Percentiles rank a stretch among this genome's conserved stretches.
These are phyloP conservation scores for Pleurotus citrinopileatus DNA, from an alignment of 768 basidiomycete genomes.

Conservation along the genomic window DNA sequence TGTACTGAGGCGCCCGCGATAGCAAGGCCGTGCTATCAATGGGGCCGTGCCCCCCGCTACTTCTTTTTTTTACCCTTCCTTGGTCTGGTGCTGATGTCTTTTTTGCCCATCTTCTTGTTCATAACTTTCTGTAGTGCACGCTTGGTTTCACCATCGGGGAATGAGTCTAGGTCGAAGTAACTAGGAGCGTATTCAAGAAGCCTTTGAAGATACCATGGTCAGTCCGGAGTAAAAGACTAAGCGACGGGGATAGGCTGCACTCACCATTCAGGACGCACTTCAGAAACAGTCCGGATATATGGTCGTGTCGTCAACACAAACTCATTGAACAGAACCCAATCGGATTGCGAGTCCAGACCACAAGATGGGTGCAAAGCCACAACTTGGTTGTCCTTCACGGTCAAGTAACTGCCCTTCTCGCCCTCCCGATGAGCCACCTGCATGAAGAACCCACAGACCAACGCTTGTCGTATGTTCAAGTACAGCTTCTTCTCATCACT, in stretches of 20 bases:
- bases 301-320: slow-evolving; percentile 88
- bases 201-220: slow-evolving; percentile 30
- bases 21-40: too few species aligned
- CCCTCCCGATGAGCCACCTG: slow-evolving; percentile 95
- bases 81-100: too few species aligned
- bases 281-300: slow-evolving; percentile 91
- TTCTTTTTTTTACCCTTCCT: too few species aligned
- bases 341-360: slow-evolving; percentile 81
- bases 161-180: slow-evolving; percentile 69
- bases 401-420: slow-evolving; percentile 83
- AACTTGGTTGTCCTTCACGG: slow-evolving; percentile 91
- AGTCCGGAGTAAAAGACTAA: neutral
- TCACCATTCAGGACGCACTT: slow-evolving; percentile 84
- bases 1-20: too few species aligned
- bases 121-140: slow-evolving; percentile 53
- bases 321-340: slow-evolving; percentile 93
- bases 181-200: slow-evolving; percentile 55
- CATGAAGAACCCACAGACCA: slow-evolving; percentile 97
- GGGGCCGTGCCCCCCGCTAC: too few species aligned
- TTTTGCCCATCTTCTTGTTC: slow-evolving; percentile 44
- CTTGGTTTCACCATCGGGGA: slow-evolving; percentile 73
- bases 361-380: slow-evolving; percentile 85
- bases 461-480: slow-evolving; percentile 55
- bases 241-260: slow-evolving; percentile 15
- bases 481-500: slow-evolving; percentile 70